Evolutionary conservation across 1,284 basidiomycete species (phyloP).

Genomic region (Malassezia arunalokei): DNA sequence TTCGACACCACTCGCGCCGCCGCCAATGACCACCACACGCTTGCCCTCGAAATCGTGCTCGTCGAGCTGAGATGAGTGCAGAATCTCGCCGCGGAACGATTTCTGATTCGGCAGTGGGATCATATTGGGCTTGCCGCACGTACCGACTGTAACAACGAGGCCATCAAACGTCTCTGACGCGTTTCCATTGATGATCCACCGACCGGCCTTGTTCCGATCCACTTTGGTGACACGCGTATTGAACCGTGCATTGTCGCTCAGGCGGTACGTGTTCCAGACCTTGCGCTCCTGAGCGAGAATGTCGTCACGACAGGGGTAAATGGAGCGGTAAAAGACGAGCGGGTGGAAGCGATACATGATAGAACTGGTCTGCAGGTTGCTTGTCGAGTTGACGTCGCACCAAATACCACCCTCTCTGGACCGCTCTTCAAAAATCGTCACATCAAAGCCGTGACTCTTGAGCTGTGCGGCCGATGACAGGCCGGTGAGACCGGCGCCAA

Average conservation of each 20-base stretch:
- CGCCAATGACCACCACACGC: constrained; percentile 50
- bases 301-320: constrained; percentile 54
- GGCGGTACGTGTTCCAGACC: constrained; percentile 54
- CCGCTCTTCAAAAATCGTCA: constrained; percentile 45
- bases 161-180: constrained; percentile 53
- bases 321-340: constrained; percentile 24
- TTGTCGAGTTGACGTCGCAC: constrained; percentile 55
- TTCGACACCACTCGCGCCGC: constrained; percentile 56
- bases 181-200: constrained; percentile 52
- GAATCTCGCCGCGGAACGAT: constrained; percentile 50
- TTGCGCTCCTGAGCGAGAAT: constrained; percentile 53
- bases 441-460: constrained; percentile 41
- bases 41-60: constrained; percentile 49
- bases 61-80: constrained; percentile 55
- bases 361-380: constrained; percentile 56
- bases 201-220: constrained; percentile 30
- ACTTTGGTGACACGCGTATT: constrained; percentile 45
- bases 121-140: constrained; percentile 53
- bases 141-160: constrained; percentile 53
- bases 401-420: constrained; percentile 52
- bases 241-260: constrained; percentile 52
- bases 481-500: constrained; percentile 47
- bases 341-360: constrained; percentile 48
- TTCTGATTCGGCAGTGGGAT: constrained; percentile 51
- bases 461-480: constrained; percentile 45